Base-by-base conservation (phyloP, 805 yeast genomes). In the Wickerhamiella hasegawae region DNA sequence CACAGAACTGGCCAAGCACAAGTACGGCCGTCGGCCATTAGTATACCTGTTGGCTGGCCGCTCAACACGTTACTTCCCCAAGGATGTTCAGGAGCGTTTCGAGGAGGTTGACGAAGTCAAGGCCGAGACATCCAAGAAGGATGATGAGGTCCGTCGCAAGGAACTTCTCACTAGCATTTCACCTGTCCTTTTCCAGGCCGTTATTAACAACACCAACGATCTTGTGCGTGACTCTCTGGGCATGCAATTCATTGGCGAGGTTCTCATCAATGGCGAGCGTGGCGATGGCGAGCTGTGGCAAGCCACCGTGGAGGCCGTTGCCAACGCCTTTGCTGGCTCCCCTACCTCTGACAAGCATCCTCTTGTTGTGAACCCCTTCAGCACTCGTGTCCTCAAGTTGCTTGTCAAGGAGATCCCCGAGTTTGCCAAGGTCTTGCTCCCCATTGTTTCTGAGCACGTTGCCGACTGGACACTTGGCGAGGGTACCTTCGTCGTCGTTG, bases 1-100 rank as follows among this genome's bases (percentile, higher is more conserved):
- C 49, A 63, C 66, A 19, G 71, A 69, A 24, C 58, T 82, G 18
- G 60, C 79, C 19, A 60, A 63, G 35, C 76, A 78, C 45, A 83
- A 84, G 54, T 79, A 67, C 49, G 83, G 85, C 23, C 71, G 98
- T 62, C 73, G 94, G 57, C 95, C 96, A 29, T 73, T 84, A 51
- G 59, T 87, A 38, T 85, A 82, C 55, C 61, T 87, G 38, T 62
- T 85, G 41, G 66, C 73, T 37, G 94, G 93, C 3, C 63, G 77
- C 40, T 80, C 77, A 48, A 80, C 83, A 28, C 76, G 78, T 52
- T 85, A 74, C 54, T 87, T 87, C 58, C 68, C 80, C 16, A 93
- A 93, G 35, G 47, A 59, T 6, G 46, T 53, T n/a, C 66, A 73
- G 52, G 71, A 71, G 37, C 76, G 75, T 38, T 59, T 85, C 36